phyloP scores from a whole-genome alignment of 192 early-diverging fungal species.

The Backusella circina region DNA sequence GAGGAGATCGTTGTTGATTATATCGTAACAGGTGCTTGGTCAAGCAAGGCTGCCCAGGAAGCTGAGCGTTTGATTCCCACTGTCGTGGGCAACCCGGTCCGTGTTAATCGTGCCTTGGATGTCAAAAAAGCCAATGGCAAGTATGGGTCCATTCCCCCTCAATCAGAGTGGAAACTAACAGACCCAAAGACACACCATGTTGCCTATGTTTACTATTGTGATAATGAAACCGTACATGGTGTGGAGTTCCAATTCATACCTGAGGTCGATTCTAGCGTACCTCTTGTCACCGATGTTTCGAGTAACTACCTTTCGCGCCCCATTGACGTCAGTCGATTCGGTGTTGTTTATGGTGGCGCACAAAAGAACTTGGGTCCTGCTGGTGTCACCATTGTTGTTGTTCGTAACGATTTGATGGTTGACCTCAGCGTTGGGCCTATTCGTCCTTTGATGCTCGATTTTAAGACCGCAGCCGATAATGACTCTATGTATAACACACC shows the following conservation, averaged over 20 bases:
- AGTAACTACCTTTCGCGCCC: conserved; percentile 80
- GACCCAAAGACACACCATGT: conserved; percentile 51
- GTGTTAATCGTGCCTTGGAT: conserved; percentile 75
- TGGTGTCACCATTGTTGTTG: conserved; percentile 89
- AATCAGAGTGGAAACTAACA: conserved; percentile 64
- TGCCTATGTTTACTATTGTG: conserved; percentile 93
- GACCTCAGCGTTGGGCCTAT: conserved; percentile 44
- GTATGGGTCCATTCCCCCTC: conserved; percentile 55
- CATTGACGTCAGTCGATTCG: conserved; percentile 80
- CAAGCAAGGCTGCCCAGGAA: conserved; percentile 80
- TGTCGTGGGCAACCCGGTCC: conserved; percentile 15
- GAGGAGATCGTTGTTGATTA: conserved; percentile 75
- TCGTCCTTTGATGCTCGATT: conserved; percentile 83
- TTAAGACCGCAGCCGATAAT: conserved; percentile 74
- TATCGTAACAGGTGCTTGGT: conserved; percentile 90
- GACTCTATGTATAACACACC: conserved; percentile 96
- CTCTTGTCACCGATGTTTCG: conserved; percentile 89
- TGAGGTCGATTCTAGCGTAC: conserved; percentile 54
- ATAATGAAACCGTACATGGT: conserved; percentile 98
- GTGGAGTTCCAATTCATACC: conserved; percentile 73
- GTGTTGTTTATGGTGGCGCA: conserved; percentile 90
- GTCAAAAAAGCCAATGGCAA: conserved; percentile 54
- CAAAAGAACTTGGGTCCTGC: conserved; percentile 97
- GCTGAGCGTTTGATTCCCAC: conserved; percentile 73
- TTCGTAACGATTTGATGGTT: conserved; percentile 84